Evolutionary conservation across 2,329 filamentous ascomycete species (phyloP), one percentile per base, ranked within the genome.

Genomic region (Beauveria caledonica): DNA sequence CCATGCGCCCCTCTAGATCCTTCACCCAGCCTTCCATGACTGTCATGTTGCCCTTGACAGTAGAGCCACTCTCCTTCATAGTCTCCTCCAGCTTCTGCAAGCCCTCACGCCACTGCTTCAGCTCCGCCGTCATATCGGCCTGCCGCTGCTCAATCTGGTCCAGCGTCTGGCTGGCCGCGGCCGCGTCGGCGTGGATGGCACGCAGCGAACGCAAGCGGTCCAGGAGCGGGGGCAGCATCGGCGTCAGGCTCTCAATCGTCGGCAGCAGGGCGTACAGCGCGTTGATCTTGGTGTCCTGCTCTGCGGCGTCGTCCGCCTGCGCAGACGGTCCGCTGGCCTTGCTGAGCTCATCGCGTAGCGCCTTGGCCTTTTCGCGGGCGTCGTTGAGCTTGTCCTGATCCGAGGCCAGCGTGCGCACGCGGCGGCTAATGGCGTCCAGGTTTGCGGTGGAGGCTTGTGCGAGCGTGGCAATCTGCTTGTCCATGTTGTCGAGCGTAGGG

Each of bases 21-120:
- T 89, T 90, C 5, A 97, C 90, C 91, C 92, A 97, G 45, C 84
- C 85, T 66, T 93, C 89, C 63, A 97, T 87, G n/a, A 89, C 82
- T 67, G 88, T 86, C 73, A 92, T 86, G 73, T 99, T 99, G 55
- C 81, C 83, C 65, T 84, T 84, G 77, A 95, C 88, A 4, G 85
- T 81, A 29, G 78, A 77, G 69, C 89, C 87, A 4, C 88, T 86
- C 62, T 88, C 82, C 63, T 79, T 79, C 68, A 97, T 85, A 27
- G 88, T 86, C 60, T 78, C 77, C 73, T 97, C 92, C 21, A 97
- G 84, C 69, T 87, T 89, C 63, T 86, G 84, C 17, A 97, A 73
- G 0, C 91, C 90, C 60, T 89, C 87, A 63, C 86, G 84, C 94
- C 94, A 97, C 71, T 88, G 86, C 73, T 86, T 86, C 61, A 99